A percentile compares a stretch with the other conserved stretches of the same genome.
phyloP scores from a whole-genome alignment of 441 rosid species.

The Isatis lusitanica region DNA sequence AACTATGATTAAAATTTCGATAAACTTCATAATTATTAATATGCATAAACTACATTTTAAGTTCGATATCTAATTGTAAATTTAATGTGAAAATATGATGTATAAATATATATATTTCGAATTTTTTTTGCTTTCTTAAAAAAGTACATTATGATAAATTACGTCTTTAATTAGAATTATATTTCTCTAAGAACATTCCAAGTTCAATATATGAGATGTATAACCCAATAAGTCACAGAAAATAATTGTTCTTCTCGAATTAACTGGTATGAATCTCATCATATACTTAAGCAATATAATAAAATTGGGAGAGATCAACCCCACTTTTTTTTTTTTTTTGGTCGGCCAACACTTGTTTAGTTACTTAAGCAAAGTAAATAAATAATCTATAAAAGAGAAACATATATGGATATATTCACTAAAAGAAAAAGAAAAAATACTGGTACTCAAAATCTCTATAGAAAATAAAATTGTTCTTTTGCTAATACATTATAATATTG shows the following conservation, averaged over 20 bases:
- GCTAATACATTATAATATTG: neutral
- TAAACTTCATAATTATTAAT: no score
- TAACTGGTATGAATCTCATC: neutral
- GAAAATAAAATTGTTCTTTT: neutral
- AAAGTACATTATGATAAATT: no score
- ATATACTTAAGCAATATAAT: neutral
- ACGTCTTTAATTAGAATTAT: no score
- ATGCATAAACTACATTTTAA: no score
- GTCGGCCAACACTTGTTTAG: neutral
- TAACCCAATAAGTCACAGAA: neutral
- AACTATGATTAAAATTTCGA: no score
- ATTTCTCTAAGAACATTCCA: neutral
- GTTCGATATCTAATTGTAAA: no score
- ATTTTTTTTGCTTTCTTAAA: no score
- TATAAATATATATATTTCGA: no score
- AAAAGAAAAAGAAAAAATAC: neutral
- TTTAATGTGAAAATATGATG: no score
- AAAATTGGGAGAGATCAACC: neutral
- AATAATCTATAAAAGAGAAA: neutral
- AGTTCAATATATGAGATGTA: neutral
- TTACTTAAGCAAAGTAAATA: neutral
- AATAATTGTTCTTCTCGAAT: neutral
- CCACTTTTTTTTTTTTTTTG: neutral
- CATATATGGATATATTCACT: neutral
- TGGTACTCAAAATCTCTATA: neutral